phyloP scores from a whole-genome alignment of 1,284 basidiomycete species.

The Trametes pubescens region DNA sequence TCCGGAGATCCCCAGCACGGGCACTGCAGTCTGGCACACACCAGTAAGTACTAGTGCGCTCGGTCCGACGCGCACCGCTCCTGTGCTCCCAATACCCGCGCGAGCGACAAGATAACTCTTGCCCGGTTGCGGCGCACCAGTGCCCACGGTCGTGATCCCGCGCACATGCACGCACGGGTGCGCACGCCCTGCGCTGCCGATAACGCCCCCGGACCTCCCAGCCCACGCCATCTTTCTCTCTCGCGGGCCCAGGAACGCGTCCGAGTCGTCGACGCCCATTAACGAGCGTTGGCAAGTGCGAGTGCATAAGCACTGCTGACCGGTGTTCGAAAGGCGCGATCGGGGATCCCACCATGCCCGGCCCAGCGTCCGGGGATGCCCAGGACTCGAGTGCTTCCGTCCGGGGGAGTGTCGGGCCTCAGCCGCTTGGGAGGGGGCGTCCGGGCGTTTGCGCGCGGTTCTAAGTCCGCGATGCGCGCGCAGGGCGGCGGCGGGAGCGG shows the following conservation, averaged over 20 bases:
- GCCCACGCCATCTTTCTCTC: not conserved
- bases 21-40: not conserved
- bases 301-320: not conserved
- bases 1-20: conserved; percentile 10
- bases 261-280: not conserved
- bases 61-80: not conserved
- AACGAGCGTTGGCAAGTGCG: no score
- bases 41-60: not conserved
- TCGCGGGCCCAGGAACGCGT: not conserved
- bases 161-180: conserved; percentile 5
- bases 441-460: not conserved
- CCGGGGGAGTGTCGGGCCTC: not conserved
- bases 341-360: not conserved
- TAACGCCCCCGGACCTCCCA: not conserved
- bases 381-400: not conserved
- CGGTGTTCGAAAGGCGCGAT: not conserved
- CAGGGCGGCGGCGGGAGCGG: conserved; percentile 9
- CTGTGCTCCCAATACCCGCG: not conserved
- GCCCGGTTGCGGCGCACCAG: no score
- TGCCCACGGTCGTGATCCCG: conserved; percentile 8
- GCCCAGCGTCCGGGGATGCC: conserved; percentile 8
- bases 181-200: not conserved
- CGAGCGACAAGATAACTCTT: not conserved
- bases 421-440: not conserved
- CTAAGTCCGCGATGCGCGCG: conserved; percentile 21